Evolutionary conservation across 179 eudicot genomes (phyloP).

Genomic region (Beta lomatogona): DNA sequence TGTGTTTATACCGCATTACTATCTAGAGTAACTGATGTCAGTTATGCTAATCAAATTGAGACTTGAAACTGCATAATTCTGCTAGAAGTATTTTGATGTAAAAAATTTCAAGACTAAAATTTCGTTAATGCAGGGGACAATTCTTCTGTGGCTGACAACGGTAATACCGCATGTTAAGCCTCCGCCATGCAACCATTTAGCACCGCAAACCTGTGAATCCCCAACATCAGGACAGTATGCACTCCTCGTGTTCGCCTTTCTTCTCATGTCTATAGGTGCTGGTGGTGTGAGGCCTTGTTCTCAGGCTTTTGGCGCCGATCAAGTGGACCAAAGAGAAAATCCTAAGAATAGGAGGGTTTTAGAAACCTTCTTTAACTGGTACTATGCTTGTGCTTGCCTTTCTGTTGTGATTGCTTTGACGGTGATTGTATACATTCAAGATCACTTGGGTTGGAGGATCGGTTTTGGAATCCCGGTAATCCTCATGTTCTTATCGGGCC

Average conservation of each 20-base stretch:
- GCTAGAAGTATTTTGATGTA: not conserved
- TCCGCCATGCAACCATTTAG: slow-evolving; percentile 51
- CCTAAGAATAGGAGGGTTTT: slow-evolving; percentile 52
- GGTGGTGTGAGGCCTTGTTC: slow-evolving; percentile 88
- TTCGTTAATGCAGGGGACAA: slow-evolving; percentile 57
- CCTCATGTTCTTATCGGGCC: slow-evolving; percentile 66
- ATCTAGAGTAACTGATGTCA: not conserved
- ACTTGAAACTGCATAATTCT: not conserved
- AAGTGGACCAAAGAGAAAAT: slow-evolving; percentile 54
- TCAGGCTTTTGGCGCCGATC: slow-evolving; percentile 94
- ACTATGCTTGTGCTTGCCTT: slow-evolving; percentile 60
- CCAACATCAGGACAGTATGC: slow-evolving; percentile 54
- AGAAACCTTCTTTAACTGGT: slow-evolving; percentile 83
- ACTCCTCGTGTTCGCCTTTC: slow-evolving; percentile 52
- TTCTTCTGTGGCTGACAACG: slow-evolving; percentile 77
- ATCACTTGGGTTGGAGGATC: slow-evolving; percentile 70
- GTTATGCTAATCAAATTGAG: not conserved
- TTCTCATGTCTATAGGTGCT: slow-evolving; percentile 78
- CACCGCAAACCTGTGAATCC: slow-evolving; percentile 42
- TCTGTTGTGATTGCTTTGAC: slow-evolving; percentile 63
- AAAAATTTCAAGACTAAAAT: not conserved
- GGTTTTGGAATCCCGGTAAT: slow-evolving; percentile 84
- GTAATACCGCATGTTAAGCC: slow-evolving; percentile 68
- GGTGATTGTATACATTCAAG: slow-evolving; percentile 84
- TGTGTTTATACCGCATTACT: not conserved